phyloP scores from a whole-genome alignment of 345 rosid genomes.

The Salix caprea region DNA sequence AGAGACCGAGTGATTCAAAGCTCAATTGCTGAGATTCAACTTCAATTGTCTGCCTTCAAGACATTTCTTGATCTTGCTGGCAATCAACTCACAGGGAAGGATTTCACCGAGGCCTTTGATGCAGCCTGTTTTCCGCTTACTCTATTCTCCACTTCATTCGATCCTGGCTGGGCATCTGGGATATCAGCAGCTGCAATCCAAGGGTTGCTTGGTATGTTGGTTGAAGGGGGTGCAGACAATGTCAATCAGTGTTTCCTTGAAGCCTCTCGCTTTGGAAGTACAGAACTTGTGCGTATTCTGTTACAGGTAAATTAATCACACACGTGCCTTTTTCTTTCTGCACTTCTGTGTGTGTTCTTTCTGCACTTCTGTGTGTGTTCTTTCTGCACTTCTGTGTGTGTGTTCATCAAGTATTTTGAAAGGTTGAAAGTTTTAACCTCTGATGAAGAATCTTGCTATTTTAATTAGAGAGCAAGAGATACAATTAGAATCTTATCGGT shows the following conservation, averaged over 20 bases:
- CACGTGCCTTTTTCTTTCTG: not conserved
- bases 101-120: constrained; percentile 97
- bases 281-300: constrained; percentile 91
- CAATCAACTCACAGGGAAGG: constrained; percentile 86
- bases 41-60: constrained; percentile 90
- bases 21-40: constrained; percentile 83
- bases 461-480: not conserved
- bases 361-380: not conserved
- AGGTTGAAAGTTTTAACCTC: not conserved
- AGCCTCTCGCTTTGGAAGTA: constrained; percentile 98
- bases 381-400: not conserved
- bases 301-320: constrained; percentile 52
- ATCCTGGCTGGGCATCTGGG: constrained; percentile 96
- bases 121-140: constrained; percentile 98
- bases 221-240: constrained; percentile 94
- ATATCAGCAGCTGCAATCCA: constrained; percentile 79
- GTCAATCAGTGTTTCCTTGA: constrained; percentile 96
- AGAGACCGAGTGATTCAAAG: constrained; percentile 55
- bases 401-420: not conserved
- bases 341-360: not conserved
- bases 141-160: constrained; percentile 82
- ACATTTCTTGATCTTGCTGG: constrained; percentile 82
- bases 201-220: constrained; percentile 83
- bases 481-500: not conserved
- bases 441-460: no score